Conservation (phyloP, 192 early-diverging fungal species). For the Rhizophagus sp. region DNA sequence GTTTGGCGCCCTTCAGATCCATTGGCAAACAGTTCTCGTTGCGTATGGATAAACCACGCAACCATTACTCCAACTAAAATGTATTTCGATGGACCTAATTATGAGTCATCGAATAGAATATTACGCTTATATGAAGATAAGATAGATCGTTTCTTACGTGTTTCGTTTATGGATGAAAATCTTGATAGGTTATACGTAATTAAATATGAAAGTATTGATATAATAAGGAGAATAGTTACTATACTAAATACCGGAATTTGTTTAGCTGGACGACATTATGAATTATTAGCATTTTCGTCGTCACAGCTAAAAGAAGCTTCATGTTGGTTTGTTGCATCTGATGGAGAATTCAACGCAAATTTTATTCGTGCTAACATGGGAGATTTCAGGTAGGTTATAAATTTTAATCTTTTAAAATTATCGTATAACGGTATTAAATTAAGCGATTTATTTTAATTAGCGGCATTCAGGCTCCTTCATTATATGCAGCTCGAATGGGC, state of each 20-base stretch:
- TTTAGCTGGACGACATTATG: constrained; percentile 53
- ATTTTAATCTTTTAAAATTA: not conserved
- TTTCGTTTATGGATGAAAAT: constrained; percentile 69
- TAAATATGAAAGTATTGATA: constrained; percentile 40
- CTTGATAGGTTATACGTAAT: constrained; percentile 39
- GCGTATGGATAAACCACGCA: constrained; percentile 18
- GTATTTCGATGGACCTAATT: constrained; percentile 58
- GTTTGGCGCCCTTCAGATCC: constrained; percentile 4
- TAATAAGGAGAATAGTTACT: constrained; percentile 43
- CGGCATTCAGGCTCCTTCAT: constrained; percentile 56
- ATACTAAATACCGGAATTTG: constrained; percentile 51
- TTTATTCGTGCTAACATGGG: constrained; percentile 69
- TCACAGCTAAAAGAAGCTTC: constrained; percentile 64
- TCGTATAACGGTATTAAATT: not conserved
- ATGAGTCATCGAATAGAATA: constrained; percentile 73
- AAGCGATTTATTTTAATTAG: not conserved
- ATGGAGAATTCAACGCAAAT: constrained; percentile 50
- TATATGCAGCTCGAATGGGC: constrained; percentile 67
- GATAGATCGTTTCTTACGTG: constrained; percentile 64
- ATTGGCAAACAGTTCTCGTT: not conserved
- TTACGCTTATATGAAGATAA: constrained; percentile 55
- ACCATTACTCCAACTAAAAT: constrained; percentile 65
- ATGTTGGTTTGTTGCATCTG: constrained; percentile 58
- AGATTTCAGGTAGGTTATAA: constrained; percentile 46
- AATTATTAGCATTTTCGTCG: constrained; percentile 66